Conservation (phyloP, 2,329 filamentous ascomycete species). For the Chalaropsis ovoidea region DNA sequence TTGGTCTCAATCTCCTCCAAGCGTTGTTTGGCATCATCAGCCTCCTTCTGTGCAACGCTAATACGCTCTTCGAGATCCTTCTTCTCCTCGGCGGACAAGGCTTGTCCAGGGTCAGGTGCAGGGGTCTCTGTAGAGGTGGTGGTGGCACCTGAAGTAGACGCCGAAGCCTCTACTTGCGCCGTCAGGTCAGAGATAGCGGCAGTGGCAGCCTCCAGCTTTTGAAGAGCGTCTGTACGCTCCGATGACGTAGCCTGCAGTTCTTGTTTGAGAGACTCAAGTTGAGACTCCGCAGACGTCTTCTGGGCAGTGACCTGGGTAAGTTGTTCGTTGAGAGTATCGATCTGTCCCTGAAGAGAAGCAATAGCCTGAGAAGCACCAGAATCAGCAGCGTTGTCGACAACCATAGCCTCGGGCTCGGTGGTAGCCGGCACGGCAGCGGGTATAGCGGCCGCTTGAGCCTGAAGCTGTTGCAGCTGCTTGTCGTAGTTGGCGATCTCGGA, state of each 20-base stretch:
- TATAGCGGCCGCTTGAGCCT: slow-evolving; percentile 21
- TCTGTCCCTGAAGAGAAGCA: slow-evolving; percentile 13
- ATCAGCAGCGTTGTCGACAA: slow-evolving; percentile 39
- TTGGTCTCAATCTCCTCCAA: slow-evolving; percentile 54
- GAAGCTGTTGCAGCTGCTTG: slow-evolving; percentile 35
- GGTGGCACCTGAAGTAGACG: slow-evolving; percentile 33
- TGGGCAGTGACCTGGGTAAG: slow-evolving; percentile 33
- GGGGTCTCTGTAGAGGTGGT: slow-evolving; percentile 27
- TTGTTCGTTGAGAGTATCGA: slow-evolving; percentile 40
- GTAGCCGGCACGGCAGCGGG: slow-evolving; percentile 30
- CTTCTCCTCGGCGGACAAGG: slow-evolving; percentile 47
- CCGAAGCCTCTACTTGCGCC: slow-evolving; percentile 48
- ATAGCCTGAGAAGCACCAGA: slow-evolving; percentile 12
- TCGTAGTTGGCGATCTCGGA: slow-evolving; percentile 39
- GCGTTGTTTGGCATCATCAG: slow-evolving; percentile 55
- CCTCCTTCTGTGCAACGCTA: slow-evolving; percentile 49
- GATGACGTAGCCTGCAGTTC: slow-evolving; percentile 56
- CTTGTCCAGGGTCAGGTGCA: slow-evolving; percentile 25
- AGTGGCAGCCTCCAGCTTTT: slow-evolving; percentile 52
- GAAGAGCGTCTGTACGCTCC: slow-evolving; percentile 59
- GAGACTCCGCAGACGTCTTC: slow-evolving; percentile 17
- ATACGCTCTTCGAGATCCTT: slow-evolving; percentile 54
- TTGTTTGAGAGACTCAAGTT: slow-evolving; percentile 34
- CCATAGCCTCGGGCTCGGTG: not conserved
- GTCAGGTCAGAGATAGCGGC: slow-evolving; percentile 55